Evolutionary conservation across 441 rosid species (phyloP).

Genomic region (Metrosideros polymorpha): DNA sequence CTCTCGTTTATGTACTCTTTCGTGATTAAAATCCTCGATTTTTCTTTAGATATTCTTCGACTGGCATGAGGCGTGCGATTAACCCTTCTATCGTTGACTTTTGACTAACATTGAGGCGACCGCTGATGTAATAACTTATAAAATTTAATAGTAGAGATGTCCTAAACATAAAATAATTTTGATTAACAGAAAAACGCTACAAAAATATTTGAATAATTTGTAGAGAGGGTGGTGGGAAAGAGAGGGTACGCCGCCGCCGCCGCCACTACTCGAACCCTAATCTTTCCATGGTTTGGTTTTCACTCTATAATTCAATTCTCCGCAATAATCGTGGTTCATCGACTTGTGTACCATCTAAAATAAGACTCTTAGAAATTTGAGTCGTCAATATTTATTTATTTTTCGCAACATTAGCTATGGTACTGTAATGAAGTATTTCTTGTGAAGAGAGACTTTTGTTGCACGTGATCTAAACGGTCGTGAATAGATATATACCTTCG

Average conservation of each 20-base stretch:
- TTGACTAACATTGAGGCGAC: neutral
- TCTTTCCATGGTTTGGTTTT: rapidly evolving
- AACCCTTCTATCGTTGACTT: neutral
- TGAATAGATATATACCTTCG: neutral
- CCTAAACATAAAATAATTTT: neutral
- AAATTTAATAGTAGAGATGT: neutral
- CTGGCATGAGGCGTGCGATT: neutral
- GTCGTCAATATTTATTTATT: no score
- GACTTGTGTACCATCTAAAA: no score
- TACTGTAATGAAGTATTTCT: neutral
- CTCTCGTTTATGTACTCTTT: neutral
- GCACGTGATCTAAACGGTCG: rapidly evolving
- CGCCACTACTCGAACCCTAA: neutral
- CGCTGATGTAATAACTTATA: neutral
- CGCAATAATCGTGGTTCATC: neutral
- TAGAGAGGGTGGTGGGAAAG: neutral
- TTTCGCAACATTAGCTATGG: neutral
- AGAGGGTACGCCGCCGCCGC: neutral
- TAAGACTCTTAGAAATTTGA: neutral
- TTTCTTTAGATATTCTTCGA: neutral
- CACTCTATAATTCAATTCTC: neutral
- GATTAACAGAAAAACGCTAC: neutral
- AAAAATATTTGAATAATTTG: neutral
- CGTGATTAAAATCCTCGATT: neutral
- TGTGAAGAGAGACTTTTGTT: neutral